Evolutionary conservation across 371 early-diverging fungal genomes (phyloP).

Genomic region (Chytridiales sp.): DNA sequence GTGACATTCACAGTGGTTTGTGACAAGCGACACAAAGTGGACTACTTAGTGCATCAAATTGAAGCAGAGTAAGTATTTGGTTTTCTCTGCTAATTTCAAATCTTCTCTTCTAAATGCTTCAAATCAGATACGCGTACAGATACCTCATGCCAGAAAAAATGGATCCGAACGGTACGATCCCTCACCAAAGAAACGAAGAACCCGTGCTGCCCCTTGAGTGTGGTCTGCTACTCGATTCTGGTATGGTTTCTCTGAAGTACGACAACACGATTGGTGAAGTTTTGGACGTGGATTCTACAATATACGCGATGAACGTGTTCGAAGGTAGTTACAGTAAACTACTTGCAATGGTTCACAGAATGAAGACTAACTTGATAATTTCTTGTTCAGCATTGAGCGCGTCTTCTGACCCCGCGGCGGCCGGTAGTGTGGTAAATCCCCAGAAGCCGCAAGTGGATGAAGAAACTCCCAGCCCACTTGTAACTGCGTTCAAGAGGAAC

Average conservation of each 20-base stretch:
- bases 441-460: too few species aligned
- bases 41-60: constrained; percentile 40
- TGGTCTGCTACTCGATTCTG: constrained; percentile 34
- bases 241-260: constrained; percentile 35
- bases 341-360: not conserved
- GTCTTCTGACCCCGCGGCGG: not conserved
- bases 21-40: constrained; percentile 37
- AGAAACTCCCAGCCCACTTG: constrained; percentile 9
- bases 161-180: not conserved
- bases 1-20: constrained; percentile 25
- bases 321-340: constrained; percentile 25
- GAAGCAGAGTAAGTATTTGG: constrained; percentile 41
- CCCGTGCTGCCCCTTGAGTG: constrained; percentile 19
- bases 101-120: not conserved
- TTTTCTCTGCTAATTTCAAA: not conserved
- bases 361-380: not conserved
- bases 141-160: constrained; percentile 17
- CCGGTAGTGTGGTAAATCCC: too few species aligned
- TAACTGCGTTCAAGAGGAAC: constrained; percentile 14
- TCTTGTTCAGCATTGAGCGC: not conserved
- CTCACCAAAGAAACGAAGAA: not conserved
- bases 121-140: constrained; percentile 23
- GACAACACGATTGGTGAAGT: constrained; percentile 29
- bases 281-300: constrained; percentile 28
- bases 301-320: constrained; percentile 31